Evolutionary conservation across 495 filamentous ascomycete genomes (phyloP).

Genomic region (Neurospora sp.): DNA sequence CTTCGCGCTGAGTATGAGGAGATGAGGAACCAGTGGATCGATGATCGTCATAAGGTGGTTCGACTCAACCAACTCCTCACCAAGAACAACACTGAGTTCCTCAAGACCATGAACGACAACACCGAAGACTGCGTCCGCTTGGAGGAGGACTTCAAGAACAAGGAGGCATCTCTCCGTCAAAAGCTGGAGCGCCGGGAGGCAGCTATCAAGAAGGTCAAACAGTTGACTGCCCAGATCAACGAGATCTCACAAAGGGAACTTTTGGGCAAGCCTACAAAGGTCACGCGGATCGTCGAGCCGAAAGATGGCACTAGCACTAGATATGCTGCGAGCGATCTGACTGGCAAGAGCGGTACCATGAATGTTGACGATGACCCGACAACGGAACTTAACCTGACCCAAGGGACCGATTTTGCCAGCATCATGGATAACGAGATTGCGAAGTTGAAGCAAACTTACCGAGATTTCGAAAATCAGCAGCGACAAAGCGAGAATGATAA

Average conservation of each 20-base stretch:
- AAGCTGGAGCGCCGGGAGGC: conserved; percentile 26
- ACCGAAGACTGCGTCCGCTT: conserved; percentile 23
- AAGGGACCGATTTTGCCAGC: conserved; percentile 31
- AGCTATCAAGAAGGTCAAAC: conserved; percentile 24
- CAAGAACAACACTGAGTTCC: conserved; percentile 16
- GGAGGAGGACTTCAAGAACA: conserved; percentile 21
- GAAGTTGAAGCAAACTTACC: conserved; percentile 26
- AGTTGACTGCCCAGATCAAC: conserved; percentile 18
- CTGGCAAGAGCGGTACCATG: conserved; percentile 15
- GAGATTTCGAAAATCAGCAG: conserved; percentile 19
- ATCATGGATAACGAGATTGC: conserved; percentile 30
- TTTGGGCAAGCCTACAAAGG: conserved; percentile 23
- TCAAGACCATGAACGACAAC: conserved; percentile 15
- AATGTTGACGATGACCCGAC: conserved; percentile 32
- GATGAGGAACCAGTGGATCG: conserved; percentile 16
- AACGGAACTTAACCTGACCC: conserved; percentile 30
- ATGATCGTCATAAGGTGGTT: conserved; percentile 18
- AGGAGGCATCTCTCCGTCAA: conserved; percentile 21
- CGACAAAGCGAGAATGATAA: conserved; percentile 15
- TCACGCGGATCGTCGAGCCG: conserved; percentile 26
- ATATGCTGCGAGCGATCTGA: conserved; percentile 15
- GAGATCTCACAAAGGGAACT: conserved; percentile 24
- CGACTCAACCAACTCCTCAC: conserved; percentile 20
- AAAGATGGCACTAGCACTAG: conserved; percentile 14
- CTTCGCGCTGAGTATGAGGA: conserved; percentile 19